A percentile compares a stretch with the other conserved stretches of the same genome.
Conservation (phyloP, 495 filamentous ascomycete species). For the Mytilinidion resinicola region DNA sequence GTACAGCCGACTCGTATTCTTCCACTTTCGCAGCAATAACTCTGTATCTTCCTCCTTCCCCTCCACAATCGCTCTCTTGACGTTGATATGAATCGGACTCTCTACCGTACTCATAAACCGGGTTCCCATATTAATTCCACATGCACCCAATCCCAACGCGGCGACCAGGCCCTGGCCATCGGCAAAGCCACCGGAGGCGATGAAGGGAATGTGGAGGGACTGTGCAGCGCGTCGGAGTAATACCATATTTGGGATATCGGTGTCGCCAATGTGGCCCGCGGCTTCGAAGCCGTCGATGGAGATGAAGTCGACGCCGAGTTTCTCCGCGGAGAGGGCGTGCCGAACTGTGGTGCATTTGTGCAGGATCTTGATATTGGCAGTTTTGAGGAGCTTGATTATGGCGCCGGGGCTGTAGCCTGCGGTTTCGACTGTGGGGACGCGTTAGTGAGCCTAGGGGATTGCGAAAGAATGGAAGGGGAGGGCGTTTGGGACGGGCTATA, state of each 20-base stretch:
- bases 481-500: too few species aligned
- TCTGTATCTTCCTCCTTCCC: conserved; percentile 86
- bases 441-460: too few species aligned
- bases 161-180: conserved; percentile 89
- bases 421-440: conserved; percentile 62
- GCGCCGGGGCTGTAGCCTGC: conserved; percentile 80
- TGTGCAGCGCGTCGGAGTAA: conserved; percentile 78
- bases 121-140: conserved; percentile 93
- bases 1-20: conserved; percentile 87
- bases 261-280: conserved; percentile 87
- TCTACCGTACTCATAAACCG: conserved; percentile 87
- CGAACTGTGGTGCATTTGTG: conserved; percentile 96
- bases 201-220: conserved; percentile 76
- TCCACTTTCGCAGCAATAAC: conserved; percentile 80
- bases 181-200: conserved; percentile 90
- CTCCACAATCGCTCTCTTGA: conserved; percentile 84
- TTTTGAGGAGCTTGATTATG: conserved; percentile 82
- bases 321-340: conserved; percentile 81
- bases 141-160: conserved; percentile 76
- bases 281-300: conserved; percentile 96
- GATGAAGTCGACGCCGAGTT: conserved; percentile 89
- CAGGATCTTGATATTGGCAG: conserved; percentile 65
- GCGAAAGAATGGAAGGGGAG: too few species aligned
- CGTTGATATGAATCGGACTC: conserved; percentile 78
- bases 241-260: conserved; percentile 93